Evolutionary conservation across 2,329 filamentous ascomycete species (phyloP).

Genomic region (Aureobasidium leucospermi): DNA sequence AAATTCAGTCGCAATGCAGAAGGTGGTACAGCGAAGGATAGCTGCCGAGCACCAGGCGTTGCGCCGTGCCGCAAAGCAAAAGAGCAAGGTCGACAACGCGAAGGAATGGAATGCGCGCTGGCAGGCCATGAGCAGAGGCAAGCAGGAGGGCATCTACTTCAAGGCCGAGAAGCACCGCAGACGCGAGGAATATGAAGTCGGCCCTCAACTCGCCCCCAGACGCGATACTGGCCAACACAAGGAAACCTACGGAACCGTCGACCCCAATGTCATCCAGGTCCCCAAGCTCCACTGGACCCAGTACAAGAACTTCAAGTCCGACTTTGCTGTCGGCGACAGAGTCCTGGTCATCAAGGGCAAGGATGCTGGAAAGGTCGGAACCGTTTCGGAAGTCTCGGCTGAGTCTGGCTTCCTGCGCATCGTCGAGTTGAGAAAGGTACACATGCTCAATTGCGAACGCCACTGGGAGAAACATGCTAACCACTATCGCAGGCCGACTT

Average conservation of each 20-base stretch:
- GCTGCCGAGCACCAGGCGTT: conserved; percentile 59
- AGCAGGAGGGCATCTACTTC: conserved; percentile 24
- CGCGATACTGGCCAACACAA: conserved; percentile 57
- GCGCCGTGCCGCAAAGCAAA: conserved; percentile 25
- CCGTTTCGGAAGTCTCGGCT: conserved; percentile 50
- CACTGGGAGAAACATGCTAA: neutral
- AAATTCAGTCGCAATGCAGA: conserved; percentile 57
- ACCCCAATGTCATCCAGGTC: conserved; percentile 20
- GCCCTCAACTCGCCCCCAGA: conserved; percentile 64
- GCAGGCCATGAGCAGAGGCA: conserved; percentile 9
- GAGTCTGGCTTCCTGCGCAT: conserved; percentile 30
- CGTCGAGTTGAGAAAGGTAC: conserved; percentile 34
- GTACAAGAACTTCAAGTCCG: conserved; percentile 18
- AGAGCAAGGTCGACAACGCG: conserved; percentile 17
- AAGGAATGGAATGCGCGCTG: conserved; percentile 28
- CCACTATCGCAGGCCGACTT: conserved; percentile 34
- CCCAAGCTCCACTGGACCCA: conserved; percentile 34
- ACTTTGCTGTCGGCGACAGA: conserved; percentile 56
- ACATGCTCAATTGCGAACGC: neutral
- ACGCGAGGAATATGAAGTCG: conserved; percentile 70
- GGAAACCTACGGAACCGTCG: conserved; percentile 53
- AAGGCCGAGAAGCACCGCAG: conserved; percentile 47
- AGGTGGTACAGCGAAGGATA: conserved; percentile 58
- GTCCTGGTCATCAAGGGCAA: conserved; percentile 73
- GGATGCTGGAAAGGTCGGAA: conserved; percentile 77